Conservation (phyloP, 2,329 filamentous ascomycete genomes). For the Fusarium graminum region DNA sequence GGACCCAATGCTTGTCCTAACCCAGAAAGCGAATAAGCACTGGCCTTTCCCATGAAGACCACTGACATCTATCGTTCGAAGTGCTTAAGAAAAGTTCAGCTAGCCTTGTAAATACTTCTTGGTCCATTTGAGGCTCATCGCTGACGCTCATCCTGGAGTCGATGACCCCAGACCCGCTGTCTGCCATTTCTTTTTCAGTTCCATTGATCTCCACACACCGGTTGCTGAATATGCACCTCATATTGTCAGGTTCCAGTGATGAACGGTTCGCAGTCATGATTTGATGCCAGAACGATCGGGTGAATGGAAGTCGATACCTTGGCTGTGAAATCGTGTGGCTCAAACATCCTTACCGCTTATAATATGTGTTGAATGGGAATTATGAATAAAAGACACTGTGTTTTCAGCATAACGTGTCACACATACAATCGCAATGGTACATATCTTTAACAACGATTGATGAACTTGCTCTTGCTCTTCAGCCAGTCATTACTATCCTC, state of each 20-base stretch:
- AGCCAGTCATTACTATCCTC: background rate
- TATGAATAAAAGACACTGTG: background rate
- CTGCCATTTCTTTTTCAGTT: conserved; percentile 27
- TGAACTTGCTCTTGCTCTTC: background rate
- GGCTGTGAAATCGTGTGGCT: background rate
- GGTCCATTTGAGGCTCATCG: conserved; percentile 9
- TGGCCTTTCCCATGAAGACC: conserved; percentile 1
- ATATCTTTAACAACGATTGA: too few relatives aligned
- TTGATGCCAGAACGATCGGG: background rate
- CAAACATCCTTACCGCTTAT: background rate
- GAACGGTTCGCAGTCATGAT: background rate
- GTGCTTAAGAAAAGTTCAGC: background rate
- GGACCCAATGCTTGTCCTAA: background rate
- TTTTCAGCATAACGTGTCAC: background rate
- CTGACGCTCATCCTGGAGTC: conserved; percentile 23
- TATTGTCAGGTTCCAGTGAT: background rate
- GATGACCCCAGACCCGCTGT: conserved; percentile 28
- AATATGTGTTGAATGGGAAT: background rate
- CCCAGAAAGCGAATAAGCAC: conserved; percentile 5
- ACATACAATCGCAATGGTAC: background rate
- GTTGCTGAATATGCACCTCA: background rate
- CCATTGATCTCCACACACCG: conserved; percentile 30
- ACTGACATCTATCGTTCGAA: background rate
- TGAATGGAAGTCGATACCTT: too few relatives aligned
- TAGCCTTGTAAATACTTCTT: conserved; percentile 7